Percentiles rank a stretch among this genome's conserved stretches.
Evolutionary conservation across 1,284 basidiomycete species (phyloP).

Genomic region (Puccinia polysora): DNA sequence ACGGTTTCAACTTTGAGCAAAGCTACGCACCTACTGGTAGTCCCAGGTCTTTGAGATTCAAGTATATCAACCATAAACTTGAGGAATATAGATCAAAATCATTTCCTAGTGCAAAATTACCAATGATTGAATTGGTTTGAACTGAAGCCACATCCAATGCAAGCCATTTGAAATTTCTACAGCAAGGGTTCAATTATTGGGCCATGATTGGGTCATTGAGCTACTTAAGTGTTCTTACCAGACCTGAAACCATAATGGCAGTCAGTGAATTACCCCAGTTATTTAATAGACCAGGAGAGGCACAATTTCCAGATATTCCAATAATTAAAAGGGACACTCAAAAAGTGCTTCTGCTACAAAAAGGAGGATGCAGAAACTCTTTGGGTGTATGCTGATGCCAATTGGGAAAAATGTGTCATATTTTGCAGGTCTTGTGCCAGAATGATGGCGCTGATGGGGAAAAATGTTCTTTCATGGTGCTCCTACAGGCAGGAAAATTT

Average conservation of each 20-base stretch:
- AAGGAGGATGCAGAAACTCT: conserved; percentile 54
- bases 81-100: too few relatives aligned
- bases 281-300: not conserved
- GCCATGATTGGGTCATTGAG: not conserved
- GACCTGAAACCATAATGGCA: not conserved
- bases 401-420: conserved; percentile 53
- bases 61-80: too few relatives aligned
- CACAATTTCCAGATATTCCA: conserved; percentile 1
- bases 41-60: too few relatives aligned
- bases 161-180: too few relatives aligned
- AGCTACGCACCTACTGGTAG: too few relatives aligned
- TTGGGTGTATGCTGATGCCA: conserved; percentile 56
- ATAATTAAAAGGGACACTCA: conserved; percentile 10
- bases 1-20: too few relatives aligned
- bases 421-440: conserved; percentile 54
- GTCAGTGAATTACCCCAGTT: not conserved
- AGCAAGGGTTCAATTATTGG: too few relatives aligned
- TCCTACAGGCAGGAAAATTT: conserved; percentile 54
- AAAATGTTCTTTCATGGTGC: conserved; percentile 54
- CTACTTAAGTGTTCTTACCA: not conserved
- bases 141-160: too few relatives aligned
- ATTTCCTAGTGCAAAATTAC: too few relatives aligned
- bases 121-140: too few relatives aligned
- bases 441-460: conserved; percentile 52
- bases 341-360: too few relatives aligned